A percentile compares a stretch with the other conserved stretches of the same genome.
phyloP scores from a whole-genome alignment of 1,139 yeast genomes.

The Hemisphaericaspora lyxosophila region DNA sequence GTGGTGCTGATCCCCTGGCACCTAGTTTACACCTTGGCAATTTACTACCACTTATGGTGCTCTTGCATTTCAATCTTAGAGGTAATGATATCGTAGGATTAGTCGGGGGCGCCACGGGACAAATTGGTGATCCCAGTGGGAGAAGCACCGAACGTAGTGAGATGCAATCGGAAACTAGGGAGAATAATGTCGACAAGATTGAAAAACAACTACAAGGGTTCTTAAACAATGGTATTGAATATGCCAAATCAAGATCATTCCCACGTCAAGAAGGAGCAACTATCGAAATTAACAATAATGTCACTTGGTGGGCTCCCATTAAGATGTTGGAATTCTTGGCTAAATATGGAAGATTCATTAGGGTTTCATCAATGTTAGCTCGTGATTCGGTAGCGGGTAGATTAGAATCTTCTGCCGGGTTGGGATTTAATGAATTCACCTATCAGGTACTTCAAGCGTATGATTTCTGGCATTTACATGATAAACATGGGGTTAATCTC shows the following conservation, averaged over 20 bases:
- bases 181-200: conserved; percentile 61
- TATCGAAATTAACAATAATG: conserved; percentile 57
- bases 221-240: conserved; percentile 59
- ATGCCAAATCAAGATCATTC: conserved; percentile 58
- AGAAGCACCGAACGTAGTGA: conserved; percentile 69
- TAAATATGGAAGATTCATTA: conserved; percentile 72
- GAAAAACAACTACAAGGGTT: conserved; percentile 61
- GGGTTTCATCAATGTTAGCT: conserved; percentile 84
- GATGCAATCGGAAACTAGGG: conserved; percentile 52
- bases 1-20: conserved; percentile 98
- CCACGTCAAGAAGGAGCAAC: conserved; percentile 39
- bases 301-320: conserved; percentile 82
- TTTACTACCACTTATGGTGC: conserved; percentile 78
- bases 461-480: conserved; percentile 84
- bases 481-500: conserved; percentile 56
- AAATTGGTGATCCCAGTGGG: conserved; percentile 97
- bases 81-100: conserved; percentile 83
- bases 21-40: conserved; percentile 87
- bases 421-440: conserved; percentile 91
- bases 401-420: conserved; percentile 62
- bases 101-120: conserved; percentile 98
- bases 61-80: conserved; percentile 76
- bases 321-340: conserved; percentile 76
- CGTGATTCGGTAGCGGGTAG: conserved; percentile 85
- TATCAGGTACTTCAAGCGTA: conserved; percentile 92